Conservation (phyloP, 2,329 filamentous ascomycete genomes). For the Tetracladium maxilliforme region DNA sequence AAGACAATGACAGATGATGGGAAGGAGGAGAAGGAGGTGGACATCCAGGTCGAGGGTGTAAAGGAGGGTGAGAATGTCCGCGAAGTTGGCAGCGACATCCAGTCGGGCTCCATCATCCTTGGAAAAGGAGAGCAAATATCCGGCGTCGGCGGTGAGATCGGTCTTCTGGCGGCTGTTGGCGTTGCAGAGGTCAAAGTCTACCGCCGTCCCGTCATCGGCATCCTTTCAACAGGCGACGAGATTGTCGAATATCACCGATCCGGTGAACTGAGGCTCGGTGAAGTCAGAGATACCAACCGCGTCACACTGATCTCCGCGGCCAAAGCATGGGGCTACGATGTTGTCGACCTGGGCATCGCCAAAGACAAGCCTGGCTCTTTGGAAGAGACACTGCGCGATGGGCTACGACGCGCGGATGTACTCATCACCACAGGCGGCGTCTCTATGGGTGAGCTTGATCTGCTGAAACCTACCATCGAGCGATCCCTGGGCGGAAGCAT, state of each 20-base stretch:
- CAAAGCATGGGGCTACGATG: conserved; percentile 58
- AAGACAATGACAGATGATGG: conserved; percentile 64
- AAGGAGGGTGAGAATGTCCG: conserved; percentile 75
- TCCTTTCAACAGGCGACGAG: conserved; percentile 90
- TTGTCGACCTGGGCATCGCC: conserved; percentile 76
- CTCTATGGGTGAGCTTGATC: conserved; percentile 93
- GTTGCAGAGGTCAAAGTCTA: conserved; percentile 57
- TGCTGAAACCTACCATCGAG: conserved; percentile 93
- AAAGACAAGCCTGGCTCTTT: conserved; percentile 58
- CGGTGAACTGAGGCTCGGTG: conserved; percentile 53
- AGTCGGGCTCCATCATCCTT: conserved; percentile 54
- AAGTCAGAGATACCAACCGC: conserved; percentile 88
- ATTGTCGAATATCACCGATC: conserved; percentile 61
- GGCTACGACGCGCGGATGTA: conserved; percentile 61
- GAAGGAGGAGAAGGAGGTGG: conserved; percentile 72
- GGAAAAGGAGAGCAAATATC: conserved; percentile 70
- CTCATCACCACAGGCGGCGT: conserved; percentile 89
- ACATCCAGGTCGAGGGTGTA: conserved; percentile 68
- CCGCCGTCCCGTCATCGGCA: conserved; percentile 63
- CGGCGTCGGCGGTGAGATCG: conserved; percentile 78
- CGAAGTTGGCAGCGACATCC: conserved; percentile 80
- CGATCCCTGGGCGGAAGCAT: conserved; percentile 79
- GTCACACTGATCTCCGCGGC: conserved; percentile 74
- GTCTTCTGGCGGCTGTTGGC: conserved; percentile 75
- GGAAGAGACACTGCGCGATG: conserved; percentile 62